Evolutionary conservation across 108 stramenopile genomes (phyloP).

Genomic region (Pseudonitzschia multiseries): DNA sequence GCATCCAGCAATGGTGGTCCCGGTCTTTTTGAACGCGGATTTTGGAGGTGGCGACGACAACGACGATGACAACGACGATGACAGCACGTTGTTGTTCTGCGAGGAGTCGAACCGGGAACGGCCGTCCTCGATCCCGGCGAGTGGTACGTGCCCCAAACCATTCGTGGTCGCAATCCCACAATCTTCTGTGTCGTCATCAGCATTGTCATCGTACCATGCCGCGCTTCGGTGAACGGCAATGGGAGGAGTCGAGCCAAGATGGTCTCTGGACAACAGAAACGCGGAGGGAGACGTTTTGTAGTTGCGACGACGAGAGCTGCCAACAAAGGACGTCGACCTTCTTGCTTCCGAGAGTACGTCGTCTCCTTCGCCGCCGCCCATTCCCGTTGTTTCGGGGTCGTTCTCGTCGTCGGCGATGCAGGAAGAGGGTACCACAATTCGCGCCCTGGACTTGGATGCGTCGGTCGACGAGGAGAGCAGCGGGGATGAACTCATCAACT

Average conservation of each 20-base stretch:
- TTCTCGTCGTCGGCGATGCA: background rate
- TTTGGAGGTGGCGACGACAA: background rate
- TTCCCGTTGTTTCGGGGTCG: background rate
- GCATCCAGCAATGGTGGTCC: slow-evolving; percentile 74
- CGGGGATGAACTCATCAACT: too few relatives aligned
- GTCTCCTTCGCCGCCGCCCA: background rate
- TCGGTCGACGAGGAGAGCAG: background rate
- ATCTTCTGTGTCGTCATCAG: background rate
- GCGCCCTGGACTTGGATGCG: background rate
- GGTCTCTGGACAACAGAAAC: background rate
- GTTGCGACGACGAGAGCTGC: background rate
- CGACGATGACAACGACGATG: background rate
- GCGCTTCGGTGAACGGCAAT: background rate
- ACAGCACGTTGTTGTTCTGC: background rate
- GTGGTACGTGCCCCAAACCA: background rate
- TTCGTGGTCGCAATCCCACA: background rate
- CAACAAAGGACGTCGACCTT: background rate
- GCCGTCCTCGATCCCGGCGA: background rate
- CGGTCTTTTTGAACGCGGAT: slow-evolving; percentile 45
- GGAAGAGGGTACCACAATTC: background rate
- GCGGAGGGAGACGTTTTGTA: background rate
- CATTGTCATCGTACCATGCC: background rate
- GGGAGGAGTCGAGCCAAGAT: background rate
- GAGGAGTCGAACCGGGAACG: background rate
- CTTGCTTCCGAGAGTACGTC: background rate